Conservation (phyloP, 2,329 filamentous ascomycete species). For the Iodosphaeria phyllophila region DNA sequence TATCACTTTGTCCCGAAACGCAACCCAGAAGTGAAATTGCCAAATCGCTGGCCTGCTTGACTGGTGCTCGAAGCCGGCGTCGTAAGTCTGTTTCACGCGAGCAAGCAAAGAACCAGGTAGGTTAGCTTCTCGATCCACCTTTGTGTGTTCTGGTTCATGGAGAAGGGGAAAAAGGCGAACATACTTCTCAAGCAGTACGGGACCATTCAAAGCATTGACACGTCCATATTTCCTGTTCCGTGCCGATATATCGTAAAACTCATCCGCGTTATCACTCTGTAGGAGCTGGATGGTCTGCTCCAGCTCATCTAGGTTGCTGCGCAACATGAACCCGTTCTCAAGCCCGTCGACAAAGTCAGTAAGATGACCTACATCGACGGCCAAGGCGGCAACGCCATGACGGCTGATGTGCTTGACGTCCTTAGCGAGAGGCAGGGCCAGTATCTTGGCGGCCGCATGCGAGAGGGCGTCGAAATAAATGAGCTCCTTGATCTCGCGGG, state of each 20-base stretch:
- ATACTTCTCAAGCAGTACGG: conserved; percentile 80
- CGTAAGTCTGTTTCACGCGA: conserved; percentile 39
- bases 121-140: conserved; percentile 1
- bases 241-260: conserved; percentile 85
- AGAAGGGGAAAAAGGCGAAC: conserved; percentile 6
- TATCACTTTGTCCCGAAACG: conserved; percentile 45
- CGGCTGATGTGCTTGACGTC: conserved; percentile 76
- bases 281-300: conserved; percentile 84
- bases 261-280: conserved; percentile 76
- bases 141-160: background rate
- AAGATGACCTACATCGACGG: conserved; percentile 69
- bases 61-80: conserved; percentile 36
- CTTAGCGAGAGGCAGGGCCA: conserved; percentile 59
- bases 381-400: conserved; percentile 63
- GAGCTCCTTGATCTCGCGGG: conserved; percentile 87
- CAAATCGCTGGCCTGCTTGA: conserved; percentile 39
- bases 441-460: conserved; percentile 72
- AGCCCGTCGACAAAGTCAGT: conserved; percentile 73
- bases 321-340: conserved; percentile 67
- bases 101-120: no score
- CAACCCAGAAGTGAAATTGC: conserved; percentile 56
- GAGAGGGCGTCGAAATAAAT: conserved; percentile 95
- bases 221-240: conserved; percentile 86
- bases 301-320: conserved; percentile 79
- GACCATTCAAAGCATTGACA: conserved; percentile 81